Evolutionary conservation across 2,329 filamentous ascomycete species (phyloP), one percentile per base, ranked within the genome.

Genomic region (Xenoacremonium recifei): DNA sequence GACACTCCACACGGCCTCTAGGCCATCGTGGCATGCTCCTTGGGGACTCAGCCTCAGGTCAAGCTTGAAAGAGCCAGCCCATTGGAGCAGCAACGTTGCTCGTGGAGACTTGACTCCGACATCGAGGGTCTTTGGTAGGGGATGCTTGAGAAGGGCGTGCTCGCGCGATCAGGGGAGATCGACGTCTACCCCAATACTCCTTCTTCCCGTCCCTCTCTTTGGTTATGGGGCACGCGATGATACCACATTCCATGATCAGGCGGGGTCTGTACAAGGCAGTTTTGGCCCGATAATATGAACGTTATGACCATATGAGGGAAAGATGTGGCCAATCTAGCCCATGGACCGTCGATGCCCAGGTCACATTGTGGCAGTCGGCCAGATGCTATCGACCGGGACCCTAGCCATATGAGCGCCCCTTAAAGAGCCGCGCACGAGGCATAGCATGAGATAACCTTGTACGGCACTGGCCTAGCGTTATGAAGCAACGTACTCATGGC

Each of bases 91-190:
- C 32, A 34, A 34, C 32, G 32, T 34, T 34, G 32, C 32, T 18
- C 12, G 32, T 19, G 17, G 9, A 27, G 23, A 9, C 23, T 27
- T 27, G 23, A 13, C 23, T 27, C n/a, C n/a, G n/a, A n/a, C n/a
- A n/a, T n/a, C n/a, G n/a, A n/a, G n/a, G n/a, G n/a, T n/a, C 20
- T 20, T 18, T 20, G 13, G 20, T 19, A 16, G 12, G 37, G 34
- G 33, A 33, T 12, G 9, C 16, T 15, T 23, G 21, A 21, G 29
- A 42, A 19, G 32, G 33, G 34, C 34, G 29, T 42, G 40, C 27
- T 37, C 12, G 35, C 37, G 34, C 27, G 21, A 44, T 35, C 7
- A 15, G 17, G 29, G 29, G 35, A 44, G 41, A 39, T 32, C 29
- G 29, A 31, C 7, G 17, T 31, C 29, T 31, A 7, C 7, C 17